Base-by-base conservation (phyloP, 495 filamentous ascomycete species). In the Hypoxylon lenormandii region DNA sequence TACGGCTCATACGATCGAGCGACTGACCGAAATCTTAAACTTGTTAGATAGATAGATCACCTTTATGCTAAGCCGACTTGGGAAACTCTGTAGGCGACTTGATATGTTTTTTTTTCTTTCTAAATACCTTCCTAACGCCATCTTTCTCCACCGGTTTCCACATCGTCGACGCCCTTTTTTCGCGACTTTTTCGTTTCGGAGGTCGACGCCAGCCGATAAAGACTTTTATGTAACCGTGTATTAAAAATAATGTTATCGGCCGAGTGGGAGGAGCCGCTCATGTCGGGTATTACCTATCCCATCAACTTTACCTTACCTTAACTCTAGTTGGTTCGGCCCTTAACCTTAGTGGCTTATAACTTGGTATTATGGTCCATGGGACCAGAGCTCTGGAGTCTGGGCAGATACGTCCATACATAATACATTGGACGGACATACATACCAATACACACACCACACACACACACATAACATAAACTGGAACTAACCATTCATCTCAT, bases 241-340 rank as follows among this genome's bases (percentile, higher is more conserved):
- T 26, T 26, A 26, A 26, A 26, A 11, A 3, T 33, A 54, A 54
- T 55, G 51, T 48, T 66, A 47, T 66, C 68, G 68, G 68, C 68
- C 62, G 68, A 71, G 62, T 58, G 68, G 57, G 62, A 66, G 62
- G 68, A 66, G 68, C 68, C 58, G 68, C 68, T 51, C 54, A 33
- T 23, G 16, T 33, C 30, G 30, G 30, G 30, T 54, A 54, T 28
- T 38, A 18, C 15, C 13, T 19, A 52, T 52, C 5, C 15, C n/a
- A 45, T 45, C 40, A 18, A 5, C 15, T 6, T 43, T 6, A 15
- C 4, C 15, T 15, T n/a, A 16, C 30, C 30, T 33, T 33, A 11
- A 26, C 19, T 26, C 23, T 40, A 52, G 30, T 26, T 38, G 11
- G n/a, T n/a, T 13, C 7, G 33, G 23, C 28, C n/a, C n/a, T n/a